Evolutionary conservation across 257 asterid genomes (phyloP).

Genomic region (Solanum rostratum): DNA sequence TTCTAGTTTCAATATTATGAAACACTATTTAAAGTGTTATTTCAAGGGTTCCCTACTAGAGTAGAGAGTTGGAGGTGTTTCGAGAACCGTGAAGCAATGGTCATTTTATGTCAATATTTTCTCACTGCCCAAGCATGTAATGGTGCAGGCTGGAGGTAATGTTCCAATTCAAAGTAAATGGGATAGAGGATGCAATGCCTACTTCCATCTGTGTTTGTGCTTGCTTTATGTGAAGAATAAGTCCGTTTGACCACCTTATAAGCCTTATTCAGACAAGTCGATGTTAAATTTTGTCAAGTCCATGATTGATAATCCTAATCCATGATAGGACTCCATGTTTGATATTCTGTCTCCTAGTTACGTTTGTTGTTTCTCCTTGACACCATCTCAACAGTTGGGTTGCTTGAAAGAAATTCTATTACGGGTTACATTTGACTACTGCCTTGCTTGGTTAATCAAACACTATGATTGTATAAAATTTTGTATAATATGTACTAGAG

Average conservation of each 20-base stretch:
- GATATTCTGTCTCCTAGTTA: background rate
- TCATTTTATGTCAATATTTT: background rate
- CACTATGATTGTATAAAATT: background rate
- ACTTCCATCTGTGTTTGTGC: background rate
- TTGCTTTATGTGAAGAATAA: background rate
- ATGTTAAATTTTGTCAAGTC: background rate
- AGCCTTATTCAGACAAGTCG: background rate
- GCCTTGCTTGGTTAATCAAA: background rate
- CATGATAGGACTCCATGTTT: background rate
- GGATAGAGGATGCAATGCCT: background rate
- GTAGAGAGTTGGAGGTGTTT: background rate
- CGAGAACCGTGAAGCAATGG: background rate
- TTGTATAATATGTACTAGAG: background rate
- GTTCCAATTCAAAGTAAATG: background rate
- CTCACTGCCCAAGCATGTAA: background rate
- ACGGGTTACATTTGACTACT: background rate
- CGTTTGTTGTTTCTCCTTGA: background rate
- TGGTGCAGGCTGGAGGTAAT: background rate
- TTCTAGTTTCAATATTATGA: background rate
- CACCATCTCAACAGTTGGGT: background rate
- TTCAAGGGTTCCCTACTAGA: background rate
- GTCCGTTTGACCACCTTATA: background rate
- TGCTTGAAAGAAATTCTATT: background rate
- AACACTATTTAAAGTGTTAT: background rate
- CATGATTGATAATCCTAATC: background rate